Evolutionary conservation across 2,329 filamentous ascomycete genomes (phyloP).

Genomic region (Raffaelea albimanens): DNA sequence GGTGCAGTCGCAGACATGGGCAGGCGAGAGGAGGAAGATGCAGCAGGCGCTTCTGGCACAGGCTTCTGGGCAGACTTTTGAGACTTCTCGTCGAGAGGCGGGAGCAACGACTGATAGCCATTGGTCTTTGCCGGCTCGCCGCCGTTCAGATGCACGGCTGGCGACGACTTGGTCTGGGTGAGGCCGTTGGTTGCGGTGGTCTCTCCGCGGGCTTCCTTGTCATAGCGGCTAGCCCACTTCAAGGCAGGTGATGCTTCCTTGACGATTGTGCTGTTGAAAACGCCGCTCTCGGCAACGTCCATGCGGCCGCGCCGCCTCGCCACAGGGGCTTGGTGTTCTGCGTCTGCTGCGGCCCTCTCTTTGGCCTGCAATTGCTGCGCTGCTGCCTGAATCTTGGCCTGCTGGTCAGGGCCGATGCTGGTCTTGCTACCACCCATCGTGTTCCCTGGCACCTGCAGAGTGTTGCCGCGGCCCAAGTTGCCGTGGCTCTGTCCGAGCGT

Average conservation of each 20-base stretch:
- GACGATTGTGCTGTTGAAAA: slow-evolving; percentile 73
- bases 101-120: neutral
- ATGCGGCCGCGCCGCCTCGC: slow-evolving; percentile 40
- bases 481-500: neutral
- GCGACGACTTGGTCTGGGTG: slow-evolving; percentile 34
- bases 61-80: slow-evolving; percentile 4
- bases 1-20: neutral
- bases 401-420: slow-evolving; percentile 81
- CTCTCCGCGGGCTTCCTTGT: slow-evolving; percentile 76
- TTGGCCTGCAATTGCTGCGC: slow-evolving; percentile 72
- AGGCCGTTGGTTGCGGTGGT: slow-evolving; percentile 80
- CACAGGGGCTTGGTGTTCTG: slow-evolving; percentile 24
- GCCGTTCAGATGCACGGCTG: slow-evolving; percentile 8
- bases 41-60: neutral
- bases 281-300: slow-evolving; percentile 64
- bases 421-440: slow-evolving; percentile 57
- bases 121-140: neutral
- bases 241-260: slow-evolving; percentile 85
- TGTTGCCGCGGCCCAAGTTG: slow-evolving; percentile 30
- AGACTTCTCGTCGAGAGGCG: too few relatives aligned
- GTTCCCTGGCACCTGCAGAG: slow-evolving; percentile 29
- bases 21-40: neutral
- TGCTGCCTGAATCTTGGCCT: slow-evolving; percentile 85
- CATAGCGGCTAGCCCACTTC: slow-evolving; percentile 95
- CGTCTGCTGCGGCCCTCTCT: slow-evolving; percentile 48